A percentile compares a stretch with the other conserved stretches of the same genome.
Evolutionary conservation across 23 red algal genomes (phyloP).

Genomic region (Cyanidioschyzon merolae): DNA sequence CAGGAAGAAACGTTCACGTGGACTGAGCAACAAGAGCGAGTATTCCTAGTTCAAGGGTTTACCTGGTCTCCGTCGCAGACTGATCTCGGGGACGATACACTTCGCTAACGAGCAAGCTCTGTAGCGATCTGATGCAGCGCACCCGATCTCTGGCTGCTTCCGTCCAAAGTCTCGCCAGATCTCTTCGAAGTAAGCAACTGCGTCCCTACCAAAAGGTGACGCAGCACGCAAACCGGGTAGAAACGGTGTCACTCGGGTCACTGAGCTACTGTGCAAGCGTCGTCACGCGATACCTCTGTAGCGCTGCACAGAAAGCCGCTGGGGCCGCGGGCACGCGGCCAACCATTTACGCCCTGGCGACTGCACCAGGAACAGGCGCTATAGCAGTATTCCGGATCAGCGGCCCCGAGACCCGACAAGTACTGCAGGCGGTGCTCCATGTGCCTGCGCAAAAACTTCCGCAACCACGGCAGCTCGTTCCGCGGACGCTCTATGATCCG

Average conservation of each 20-base stretch:
- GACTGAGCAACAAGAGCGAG: not conserved
- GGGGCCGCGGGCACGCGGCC: not conserved
- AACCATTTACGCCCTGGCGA: constrained; percentile 9
- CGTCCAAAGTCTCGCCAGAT: not conserved
- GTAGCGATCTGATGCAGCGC: not conserved
- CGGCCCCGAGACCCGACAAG: not conserved
- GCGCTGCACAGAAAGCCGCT: not conserved
- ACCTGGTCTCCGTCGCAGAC: not conserved
- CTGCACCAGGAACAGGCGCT: not conserved
- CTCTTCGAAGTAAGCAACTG: not conserved
- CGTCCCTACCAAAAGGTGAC: too few relatives aligned
- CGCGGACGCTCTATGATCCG: constrained; percentile 3
- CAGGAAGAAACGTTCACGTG: not conserved
- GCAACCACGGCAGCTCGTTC: not conserved
- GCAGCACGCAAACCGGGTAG: too few relatives aligned
- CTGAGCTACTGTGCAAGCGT: too few relatives aligned
- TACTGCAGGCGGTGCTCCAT: not conserved
- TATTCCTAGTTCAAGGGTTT: not conserved
- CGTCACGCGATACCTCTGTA: not conserved
- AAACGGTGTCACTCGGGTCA: too few relatives aligned
- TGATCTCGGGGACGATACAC: not conserved
- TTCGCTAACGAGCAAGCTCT: not conserved
- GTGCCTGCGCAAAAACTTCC: not conserved
- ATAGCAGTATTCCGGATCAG: not conserved
- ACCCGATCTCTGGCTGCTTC: not conserved